phyloP scores from a whole-genome alignment of 306 rosid species.

The Boehmeria nivea region DNA sequence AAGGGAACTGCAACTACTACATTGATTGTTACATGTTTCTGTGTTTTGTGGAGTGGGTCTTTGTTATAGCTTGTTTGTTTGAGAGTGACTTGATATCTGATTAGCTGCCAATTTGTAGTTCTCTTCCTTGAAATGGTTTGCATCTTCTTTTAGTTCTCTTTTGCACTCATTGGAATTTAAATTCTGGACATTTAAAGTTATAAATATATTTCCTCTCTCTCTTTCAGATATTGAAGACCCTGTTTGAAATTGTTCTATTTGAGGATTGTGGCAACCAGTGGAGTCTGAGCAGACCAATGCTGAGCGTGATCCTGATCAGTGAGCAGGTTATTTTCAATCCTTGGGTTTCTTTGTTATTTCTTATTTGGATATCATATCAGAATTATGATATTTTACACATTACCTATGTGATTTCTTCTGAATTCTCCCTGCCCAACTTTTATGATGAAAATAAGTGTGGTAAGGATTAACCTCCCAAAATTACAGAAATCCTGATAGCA shows the following conservation, averaged over 20 bases:
- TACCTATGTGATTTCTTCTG: no score
- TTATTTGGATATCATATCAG: no score
- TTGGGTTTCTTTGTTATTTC: background rate
- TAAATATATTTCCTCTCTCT: background rate
- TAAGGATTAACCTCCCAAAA: no score
- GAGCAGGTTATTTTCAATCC: slow-evolving; percentile 51
- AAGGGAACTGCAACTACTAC: no score
- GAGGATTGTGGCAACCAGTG: slow-evolving; percentile 85
- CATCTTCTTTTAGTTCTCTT: background rate
- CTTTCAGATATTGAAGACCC: slow-evolving; percentile 63
- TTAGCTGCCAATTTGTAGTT: background rate
- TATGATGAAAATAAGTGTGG: no score
- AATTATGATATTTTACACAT: no score
- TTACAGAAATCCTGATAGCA: no score
- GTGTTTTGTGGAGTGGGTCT: background rate
- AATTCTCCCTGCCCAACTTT: no score
- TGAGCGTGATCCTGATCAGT: slow-evolving; percentile 74
- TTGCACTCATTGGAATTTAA: background rate
- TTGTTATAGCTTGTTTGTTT: background rate
- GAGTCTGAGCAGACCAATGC: slow-evolving; percentile 84
- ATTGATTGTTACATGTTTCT: background rate
- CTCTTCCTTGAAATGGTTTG: no score
- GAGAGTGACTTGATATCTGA: background rate
- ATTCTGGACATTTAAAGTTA: background rate
- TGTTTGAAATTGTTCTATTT: slow-evolving; percentile 78